Percentiles rank a stretch among this genome's conserved stretches.
Evolutionary conservation across 2,329 filamentous ascomycete genomes (phyloP).

Genomic region (Aspergillus hiratsukae): DNA sequence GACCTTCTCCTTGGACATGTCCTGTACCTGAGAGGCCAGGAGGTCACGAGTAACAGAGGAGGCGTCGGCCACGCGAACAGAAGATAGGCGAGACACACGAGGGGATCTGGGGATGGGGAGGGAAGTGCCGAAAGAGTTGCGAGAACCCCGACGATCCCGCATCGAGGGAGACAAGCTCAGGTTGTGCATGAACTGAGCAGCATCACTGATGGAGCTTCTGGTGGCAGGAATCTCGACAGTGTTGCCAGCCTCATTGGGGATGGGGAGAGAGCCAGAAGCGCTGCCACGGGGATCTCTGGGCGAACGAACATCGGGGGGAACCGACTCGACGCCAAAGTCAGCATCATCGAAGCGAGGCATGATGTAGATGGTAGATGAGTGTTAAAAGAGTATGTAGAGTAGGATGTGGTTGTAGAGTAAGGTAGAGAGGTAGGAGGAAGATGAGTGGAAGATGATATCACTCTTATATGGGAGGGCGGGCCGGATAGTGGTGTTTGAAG

Average conservation of each 20-base stretch:
- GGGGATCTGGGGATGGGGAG: constrained; percentile 69
- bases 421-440: background rate
- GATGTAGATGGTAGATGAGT: constrained; percentile 26
- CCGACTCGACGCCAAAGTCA: constrained; percentile 46
- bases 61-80: constrained; percentile 49
- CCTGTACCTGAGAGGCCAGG: constrained; percentile 66
- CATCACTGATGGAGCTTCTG: constrained; percentile 64
- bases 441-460: constrained; percentile 15
- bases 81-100: constrained; percentile 63
- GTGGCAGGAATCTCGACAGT: constrained; percentile 67
- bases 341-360: constrained; percentile 60
- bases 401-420: too few species aligned
- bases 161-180: constrained; percentile 64
- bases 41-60: constrained; percentile 59
- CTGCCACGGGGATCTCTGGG: constrained; percentile 25
- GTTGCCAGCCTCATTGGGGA: constrained; percentile 45
- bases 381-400: background rate
- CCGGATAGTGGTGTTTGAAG: background rate
- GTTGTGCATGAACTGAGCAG: constrained; percentile 66
- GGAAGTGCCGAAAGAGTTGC: constrained; percentile 70
- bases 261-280: constrained; percentile 28
- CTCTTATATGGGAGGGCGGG: background rate
- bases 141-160: constrained; percentile 63
- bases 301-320: constrained; percentile 20
- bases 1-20: constrained; percentile 62